Evolutionary conservation across 345 rosid genomes (phyloP).

Genomic region (Eucalyptus sp.): DNA sequence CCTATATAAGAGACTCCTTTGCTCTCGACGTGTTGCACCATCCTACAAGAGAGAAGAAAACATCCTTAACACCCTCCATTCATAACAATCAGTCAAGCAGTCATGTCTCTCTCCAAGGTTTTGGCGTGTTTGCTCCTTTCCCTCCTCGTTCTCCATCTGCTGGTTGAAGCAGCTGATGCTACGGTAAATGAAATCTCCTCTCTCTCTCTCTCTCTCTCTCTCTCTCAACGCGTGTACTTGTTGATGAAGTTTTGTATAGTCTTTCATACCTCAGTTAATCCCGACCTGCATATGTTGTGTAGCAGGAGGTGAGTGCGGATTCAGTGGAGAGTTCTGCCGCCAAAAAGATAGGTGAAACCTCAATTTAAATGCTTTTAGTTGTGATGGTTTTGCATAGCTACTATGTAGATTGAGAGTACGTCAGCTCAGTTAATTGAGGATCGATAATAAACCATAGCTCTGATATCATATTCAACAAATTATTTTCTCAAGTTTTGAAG

Average conservation of each 20-base stretch:
- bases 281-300: neutral
- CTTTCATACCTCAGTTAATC: neutral
- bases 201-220: neutral
- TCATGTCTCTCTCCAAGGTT: neutral
- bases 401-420: neutral
- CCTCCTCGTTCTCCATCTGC: neutral
- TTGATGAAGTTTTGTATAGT: neutral
- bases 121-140: neutral
- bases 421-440: neutral
- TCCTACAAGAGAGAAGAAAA: neutral
- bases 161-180: neutral
- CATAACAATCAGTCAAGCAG: neutral
- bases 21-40: neutral
- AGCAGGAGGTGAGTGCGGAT: neutral
- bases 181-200: neutral
- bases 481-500: neutral
- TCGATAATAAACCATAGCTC: neutral
- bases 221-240: neutral
- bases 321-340: neutral
- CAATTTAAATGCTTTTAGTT: neutral
- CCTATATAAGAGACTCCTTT: neutral
- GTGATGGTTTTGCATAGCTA: neutral
- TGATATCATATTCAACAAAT: neutral
- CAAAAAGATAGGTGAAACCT: neutral
- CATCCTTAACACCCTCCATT: neutral